Conservation (phyloP, 306 rosid genomes). For the Citrullus mucosospermus region DNA sequence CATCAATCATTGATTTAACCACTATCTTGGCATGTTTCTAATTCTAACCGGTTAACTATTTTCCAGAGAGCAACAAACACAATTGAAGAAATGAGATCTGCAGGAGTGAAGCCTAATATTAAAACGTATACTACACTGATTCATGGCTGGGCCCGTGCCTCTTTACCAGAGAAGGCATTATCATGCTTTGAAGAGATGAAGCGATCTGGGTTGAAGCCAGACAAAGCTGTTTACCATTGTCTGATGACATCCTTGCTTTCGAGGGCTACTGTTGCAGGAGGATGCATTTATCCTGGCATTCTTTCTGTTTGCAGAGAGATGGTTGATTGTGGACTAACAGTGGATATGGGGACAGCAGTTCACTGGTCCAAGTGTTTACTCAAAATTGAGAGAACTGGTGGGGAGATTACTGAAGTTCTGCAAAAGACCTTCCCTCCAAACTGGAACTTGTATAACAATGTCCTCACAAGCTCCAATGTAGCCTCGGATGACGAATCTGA, state of each 20-base stretch:
- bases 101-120: constrained; percentile 73
- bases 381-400: constrained; percentile 77
- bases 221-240: constrained; percentile 92
- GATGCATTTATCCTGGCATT: constrained; percentile 50
- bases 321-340: constrained; percentile 53
- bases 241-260: constrained; percentile 88
- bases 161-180: constrained; percentile 88
- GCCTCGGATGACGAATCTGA: constrained; percentile 27
- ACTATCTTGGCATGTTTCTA: not conserved
- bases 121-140: constrained; percentile 82
- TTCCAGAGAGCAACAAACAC: constrained; percentile 62
- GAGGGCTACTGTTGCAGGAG: constrained; percentile 72
- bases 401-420: constrained; percentile 76
- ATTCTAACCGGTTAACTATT: not conserved
- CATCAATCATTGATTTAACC: not conserved
- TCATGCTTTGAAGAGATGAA: constrained; percentile 80
- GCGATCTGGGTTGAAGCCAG: constrained; percentile 67
- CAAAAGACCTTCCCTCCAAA: constrained; percentile 94
- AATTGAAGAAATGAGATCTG: constrained; percentile 62
- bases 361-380: constrained; percentile 82
- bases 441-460: constrained; percentile 50
- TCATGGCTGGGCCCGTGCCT: constrained; percentile 94
- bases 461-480: constrained; percentile 16
- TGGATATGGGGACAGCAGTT: constrained; percentile 99
- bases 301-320: constrained; percentile 64